Conservation (phyloP, 257 asterid species). For the Anisodus acutangulus region DNA sequence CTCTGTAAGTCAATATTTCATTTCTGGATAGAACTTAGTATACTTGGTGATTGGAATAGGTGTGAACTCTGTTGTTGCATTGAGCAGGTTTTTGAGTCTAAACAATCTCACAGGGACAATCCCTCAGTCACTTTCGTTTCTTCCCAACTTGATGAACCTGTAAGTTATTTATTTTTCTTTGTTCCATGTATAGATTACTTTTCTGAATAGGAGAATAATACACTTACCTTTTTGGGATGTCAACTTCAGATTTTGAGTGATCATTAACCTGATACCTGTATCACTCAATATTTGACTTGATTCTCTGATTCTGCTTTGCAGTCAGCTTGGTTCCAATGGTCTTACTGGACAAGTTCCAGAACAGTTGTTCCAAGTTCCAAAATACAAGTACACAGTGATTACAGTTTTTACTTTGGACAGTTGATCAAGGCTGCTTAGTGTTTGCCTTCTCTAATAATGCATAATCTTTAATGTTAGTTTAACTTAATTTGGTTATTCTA, state of each 20-base stretch:
- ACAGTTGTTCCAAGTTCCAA: constrained; percentile 65
- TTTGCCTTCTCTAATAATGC: not conserved
- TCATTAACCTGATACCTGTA: constrained; percentile 15
- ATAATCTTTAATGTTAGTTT: constrained; percentile 1
- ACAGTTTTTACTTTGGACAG: constrained; percentile 5
- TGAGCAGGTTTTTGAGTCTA: constrained; percentile 70
- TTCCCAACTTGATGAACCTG: constrained; percentile 62
- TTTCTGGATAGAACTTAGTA: not conserved
- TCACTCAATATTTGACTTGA: constrained; percentile 6
- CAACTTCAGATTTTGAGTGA: not conserved
- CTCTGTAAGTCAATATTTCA: constrained; percentile 60
- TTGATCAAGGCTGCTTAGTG: constrained; percentile 19
- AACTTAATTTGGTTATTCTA: constrained; percentile 41
- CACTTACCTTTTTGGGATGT: not conserved
- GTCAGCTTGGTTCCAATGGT: constrained; percentile 79
- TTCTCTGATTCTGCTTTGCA: constrained; percentile 45
- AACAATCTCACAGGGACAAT: constrained; percentile 74
- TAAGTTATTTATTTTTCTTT: constrained; percentile 44
- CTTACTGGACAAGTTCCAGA: constrained; percentile 79
- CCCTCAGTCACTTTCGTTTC: constrained; percentile 74
- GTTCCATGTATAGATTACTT: not conserved
- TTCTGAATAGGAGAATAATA: not conserved
- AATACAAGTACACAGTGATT: constrained; percentile 62
- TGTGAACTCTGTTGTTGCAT: constrained; percentile 21
- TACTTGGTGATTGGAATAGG: not conserved